Evolutionary conservation across 2,329 filamentous ascomycete genomes (phyloP).

Genomic region (Curvularia hawaiiensis): DNA sequence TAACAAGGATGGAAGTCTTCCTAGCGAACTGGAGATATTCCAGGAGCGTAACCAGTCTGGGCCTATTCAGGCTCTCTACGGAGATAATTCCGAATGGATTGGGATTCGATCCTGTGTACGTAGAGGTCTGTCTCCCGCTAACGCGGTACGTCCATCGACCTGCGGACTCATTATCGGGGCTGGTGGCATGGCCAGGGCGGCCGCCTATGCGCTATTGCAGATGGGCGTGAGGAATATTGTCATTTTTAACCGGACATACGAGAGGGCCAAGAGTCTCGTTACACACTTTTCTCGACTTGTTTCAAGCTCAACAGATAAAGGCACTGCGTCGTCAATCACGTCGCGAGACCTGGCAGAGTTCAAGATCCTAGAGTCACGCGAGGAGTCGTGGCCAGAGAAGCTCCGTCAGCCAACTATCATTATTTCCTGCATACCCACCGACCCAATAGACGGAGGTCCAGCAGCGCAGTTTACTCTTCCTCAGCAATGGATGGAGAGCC

Average conservation of each 20-base stretch:
- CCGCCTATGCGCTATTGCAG: conserved; percentile 78
- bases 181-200: conserved; percentile 78
- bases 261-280: conserved; percentile 71
- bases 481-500: conserved; percentile 70
- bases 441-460: conserved; percentile 66
- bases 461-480: conserved; percentile 75
- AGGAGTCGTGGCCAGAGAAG: conserved; percentile 68
- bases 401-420: conserved; percentile 73
- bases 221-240: conserved; percentile 77
- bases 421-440: conserved; percentile 75
- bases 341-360: conserved; percentile 51
- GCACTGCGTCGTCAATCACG: conserved; percentile 19
- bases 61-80: conserved; percentile 71
- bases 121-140: conserved; percentile 73
- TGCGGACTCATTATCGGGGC: conserved; percentile 62
- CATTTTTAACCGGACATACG: conserved; percentile 71
- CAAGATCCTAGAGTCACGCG: conserved; percentile 62
- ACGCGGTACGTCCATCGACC: conserved; percentile 59
- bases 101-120: conserved; percentile 76
- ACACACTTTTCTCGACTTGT: conserved; percentile 68
- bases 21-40: conserved; percentile 59
- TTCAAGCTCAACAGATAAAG: conserved; percentile 26
- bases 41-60: conserved; percentile 67
- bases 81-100: conserved; percentile 83
- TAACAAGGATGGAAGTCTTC: conserved; percentile 61